Evolutionary conservation across 495 filamentous ascomycete genomes (phyloP), one percentile per base, ranked within the genome.

Genomic region (Pseudevernia furfuracea): DNA sequence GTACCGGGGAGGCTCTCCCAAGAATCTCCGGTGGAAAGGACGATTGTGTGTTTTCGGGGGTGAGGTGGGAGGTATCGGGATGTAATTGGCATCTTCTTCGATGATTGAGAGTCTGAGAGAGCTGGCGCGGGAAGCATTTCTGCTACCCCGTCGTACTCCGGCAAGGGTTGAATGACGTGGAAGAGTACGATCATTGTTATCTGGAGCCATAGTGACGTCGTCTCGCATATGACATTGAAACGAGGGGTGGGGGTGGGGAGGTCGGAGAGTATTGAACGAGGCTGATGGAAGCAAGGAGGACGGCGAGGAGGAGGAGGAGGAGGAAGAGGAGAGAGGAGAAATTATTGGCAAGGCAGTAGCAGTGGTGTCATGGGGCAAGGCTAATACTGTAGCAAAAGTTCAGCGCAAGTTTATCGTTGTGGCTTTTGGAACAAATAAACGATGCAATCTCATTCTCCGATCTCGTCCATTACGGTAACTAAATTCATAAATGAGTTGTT

Each of bases 21-120:
- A 36, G n/a, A 71, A 71, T 12, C 59, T 60, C 32, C 61, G 65
- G 36, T 59, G 60, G 58, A 71, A 71, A n/a, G 70, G 67, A 9
- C 70, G 65, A 61, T 68, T 55, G 30, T 65, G 62, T 28, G 66
- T 59, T 37, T 53, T 49, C 3, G 49, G 37, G 25, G 25, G 55
- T 23, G 57, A 55, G 14, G 46, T 41, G 28, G 39, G 38, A 19
- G 69, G 61, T 28, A 53, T 57, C 4, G 67, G 56, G 2, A 39
- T 43, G 25, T 62, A 58, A 53, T 56, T 62, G 25, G 43, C 59
- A 56, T 71, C 70, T 57, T 71, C 70, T 28, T 60, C 68, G 37
- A 71, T 71, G 30, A 71, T 63, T n/a, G 69, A 70, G n/a, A 71
- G 63, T 34, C 70, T 55, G 25, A 62, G 28, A 32, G 70, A 68